A percentile compares a stretch with the other conserved stretches of the same genome.
These are phyloP conservation scores for Rhizopus microsporus DNA, from an alignment of 371 early-diverging fungal species.

Conservation along the genomic window DNA sequence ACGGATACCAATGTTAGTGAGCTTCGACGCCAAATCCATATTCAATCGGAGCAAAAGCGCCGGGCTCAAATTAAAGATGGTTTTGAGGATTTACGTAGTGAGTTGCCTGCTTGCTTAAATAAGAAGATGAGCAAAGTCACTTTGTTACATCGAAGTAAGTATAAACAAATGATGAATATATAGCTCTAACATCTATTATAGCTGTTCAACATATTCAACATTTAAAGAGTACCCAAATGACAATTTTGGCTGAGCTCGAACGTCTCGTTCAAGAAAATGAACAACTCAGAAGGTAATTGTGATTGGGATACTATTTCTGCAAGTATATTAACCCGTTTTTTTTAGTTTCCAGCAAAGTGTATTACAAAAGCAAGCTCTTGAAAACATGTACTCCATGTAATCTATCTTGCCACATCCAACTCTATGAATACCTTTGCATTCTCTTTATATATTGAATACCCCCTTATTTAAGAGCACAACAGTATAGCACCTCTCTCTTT, in stretches of 20 bases:
- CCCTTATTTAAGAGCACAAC: neutral
- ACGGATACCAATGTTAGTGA: slow-evolving; percentile 27
- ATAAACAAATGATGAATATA: neutral
- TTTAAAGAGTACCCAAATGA: slow-evolving; percentile 35
- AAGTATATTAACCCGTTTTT: neutral
- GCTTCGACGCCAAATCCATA: slow-evolving; percentile 50
- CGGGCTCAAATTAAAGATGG: slow-evolving; percentile 56
- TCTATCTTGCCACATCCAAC: neutral
- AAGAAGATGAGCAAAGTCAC: slow-evolving; percentile 53
- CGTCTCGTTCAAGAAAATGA: slow-evolving; percentile 40
- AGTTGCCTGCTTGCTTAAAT: slow-evolving; percentile 45
- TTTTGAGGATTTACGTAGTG: slow-evolving; percentile 47
- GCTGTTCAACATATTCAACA: slow-evolving; percentile 45
- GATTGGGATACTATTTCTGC: slow-evolving; percentile 12
- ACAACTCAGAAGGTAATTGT: slow-evolving; percentile 33
- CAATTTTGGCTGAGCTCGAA: slow-evolving; percentile 40
- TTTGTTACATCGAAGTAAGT: slow-evolving; percentile 45
- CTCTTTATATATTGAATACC: neutral
- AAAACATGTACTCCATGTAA: slow-evolving; percentile 47
- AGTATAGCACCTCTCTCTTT: neutral
- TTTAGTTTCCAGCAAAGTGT: slow-evolving; percentile 49
- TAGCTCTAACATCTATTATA: neutral
- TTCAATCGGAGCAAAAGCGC: slow-evolving; percentile 56
- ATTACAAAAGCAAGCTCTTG: slow-evolving; percentile 53
- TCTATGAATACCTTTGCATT: slow-evolving; percentile 7